Evolutionary conservation across 2,329 filamentous ascomycete genomes (phyloP).

Genomic region (Elsinoe necatrix): DNA sequence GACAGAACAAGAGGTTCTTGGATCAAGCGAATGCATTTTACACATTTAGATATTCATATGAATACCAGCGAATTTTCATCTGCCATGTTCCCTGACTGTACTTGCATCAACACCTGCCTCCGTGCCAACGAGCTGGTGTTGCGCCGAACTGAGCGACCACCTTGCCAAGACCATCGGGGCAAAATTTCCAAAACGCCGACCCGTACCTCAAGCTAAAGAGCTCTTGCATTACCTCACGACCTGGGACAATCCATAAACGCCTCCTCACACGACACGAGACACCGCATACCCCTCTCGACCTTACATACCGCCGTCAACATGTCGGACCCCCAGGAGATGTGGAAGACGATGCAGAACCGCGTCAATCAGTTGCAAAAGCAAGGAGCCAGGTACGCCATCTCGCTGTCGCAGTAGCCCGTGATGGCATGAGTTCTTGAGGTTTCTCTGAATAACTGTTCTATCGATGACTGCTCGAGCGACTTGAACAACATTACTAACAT

Average conservation of each 20-base stretch:
- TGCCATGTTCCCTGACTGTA: neutral
- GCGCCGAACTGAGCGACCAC: neutral
- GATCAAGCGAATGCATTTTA: conserved; percentile 4
- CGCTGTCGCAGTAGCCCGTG: conserved; percentile 19
- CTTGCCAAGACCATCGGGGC: conserved; percentile 9
- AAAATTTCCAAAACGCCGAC: conserved; percentile 14
- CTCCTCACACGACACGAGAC: neutral
- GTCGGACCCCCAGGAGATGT: conserved; percentile 56
- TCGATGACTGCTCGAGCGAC: neutral
- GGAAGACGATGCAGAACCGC: conserved; percentile 56
- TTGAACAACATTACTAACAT: conserved; percentile 6
- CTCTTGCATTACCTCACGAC: conserved; percentile 15
- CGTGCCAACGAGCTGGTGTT: neutral
- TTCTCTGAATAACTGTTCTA: neutral
- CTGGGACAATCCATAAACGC: neutral
- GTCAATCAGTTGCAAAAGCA: conserved; percentile 43
- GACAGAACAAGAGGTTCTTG: neutral
- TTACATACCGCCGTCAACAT: conserved; percentile 21
- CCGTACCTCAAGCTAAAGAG: conserved; percentile 4
- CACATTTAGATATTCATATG: conserved; percentile 8
- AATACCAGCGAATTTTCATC: conserved; percentile 4
- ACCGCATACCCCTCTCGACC: neutral
- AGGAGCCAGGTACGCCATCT: conserved; percentile 32
- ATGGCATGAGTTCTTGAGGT: neutral
- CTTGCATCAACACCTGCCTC: neutral